These are phyloP conservation scores for Amyloporia xantha DNA, from an alignment of 768 basidiomycete genomes.

Conservation along the genomic window DNA sequence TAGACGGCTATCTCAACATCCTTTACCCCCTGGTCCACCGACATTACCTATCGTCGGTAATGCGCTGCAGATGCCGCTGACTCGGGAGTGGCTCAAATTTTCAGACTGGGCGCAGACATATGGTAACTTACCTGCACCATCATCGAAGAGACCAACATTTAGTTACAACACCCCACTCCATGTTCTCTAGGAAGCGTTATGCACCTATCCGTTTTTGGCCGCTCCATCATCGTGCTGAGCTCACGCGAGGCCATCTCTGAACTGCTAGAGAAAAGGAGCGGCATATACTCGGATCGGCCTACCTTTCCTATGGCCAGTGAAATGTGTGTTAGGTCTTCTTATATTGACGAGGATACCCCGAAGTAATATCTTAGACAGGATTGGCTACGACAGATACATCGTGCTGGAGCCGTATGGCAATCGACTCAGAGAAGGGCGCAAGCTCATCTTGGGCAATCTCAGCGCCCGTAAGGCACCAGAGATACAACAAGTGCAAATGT, in stretches of 20 bases:
- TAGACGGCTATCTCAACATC: too few species aligned
- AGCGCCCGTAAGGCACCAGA: background rate
- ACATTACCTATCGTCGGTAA: slow-evolving; percentile 21
- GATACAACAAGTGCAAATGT: background rate
- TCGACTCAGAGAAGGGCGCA: slow-evolving; percentile 14
- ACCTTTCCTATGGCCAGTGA: slow-evolving; percentile 60
- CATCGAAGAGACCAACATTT: too few species aligned
- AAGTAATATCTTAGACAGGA: background rate
- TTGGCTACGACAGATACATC: slow-evolving; percentile 7
- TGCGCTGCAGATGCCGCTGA: slow-evolving; percentile 6
- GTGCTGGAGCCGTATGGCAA: slow-evolving; percentile 13
- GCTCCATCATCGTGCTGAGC: slow-evolving; percentile 12
- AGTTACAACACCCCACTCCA: too few species aligned
- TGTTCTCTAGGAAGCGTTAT: slow-evolving; percentile 15
- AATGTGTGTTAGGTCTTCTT: slow-evolving; percentile 37
- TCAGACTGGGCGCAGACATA: slow-evolving; percentile 3
- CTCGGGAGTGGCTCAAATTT: background rate
- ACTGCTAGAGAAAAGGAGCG: slow-evolving; percentile 15
- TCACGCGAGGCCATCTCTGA: slow-evolving; percentile 9
- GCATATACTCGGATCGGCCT: slow-evolving; percentile 17
- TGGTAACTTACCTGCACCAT: too few species aligned
- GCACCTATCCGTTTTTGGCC: slow-evolving; percentile 11
- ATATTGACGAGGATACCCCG: background rate
- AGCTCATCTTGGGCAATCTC: slow-evolving; percentile 5
- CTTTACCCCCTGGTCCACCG: slow-evolving; percentile 20